These are phyloP conservation scores for Leavenworthia alabamica DNA, from an alignment of 345 rosid genomes.

Conservation along the genomic window DNA sequence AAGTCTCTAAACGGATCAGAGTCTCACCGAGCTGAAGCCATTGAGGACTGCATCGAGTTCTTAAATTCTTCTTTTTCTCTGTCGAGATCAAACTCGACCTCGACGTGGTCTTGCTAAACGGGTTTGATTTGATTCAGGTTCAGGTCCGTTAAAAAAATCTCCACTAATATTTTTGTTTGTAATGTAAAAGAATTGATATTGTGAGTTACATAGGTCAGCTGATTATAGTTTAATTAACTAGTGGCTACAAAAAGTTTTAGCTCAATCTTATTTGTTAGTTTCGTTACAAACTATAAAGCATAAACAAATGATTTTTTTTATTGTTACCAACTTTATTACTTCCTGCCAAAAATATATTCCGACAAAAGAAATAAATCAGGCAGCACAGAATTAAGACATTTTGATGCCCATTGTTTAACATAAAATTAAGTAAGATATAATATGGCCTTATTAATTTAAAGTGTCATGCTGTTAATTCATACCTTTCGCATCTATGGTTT, in stretches of 20 bases:
- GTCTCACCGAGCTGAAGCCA: conserved; percentile 78
- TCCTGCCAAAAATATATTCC: neutral
- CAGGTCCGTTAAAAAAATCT: neutral
- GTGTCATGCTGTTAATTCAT: conserved; percentile 1
- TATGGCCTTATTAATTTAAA: no score
- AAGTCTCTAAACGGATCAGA: conserved; percentile 62
- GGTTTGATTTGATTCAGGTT: conserved; percentile 2
- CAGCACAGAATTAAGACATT: neutral
- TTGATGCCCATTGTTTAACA: neutral
- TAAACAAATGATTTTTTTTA: neutral
- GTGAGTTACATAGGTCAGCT: conserved; percentile 6
- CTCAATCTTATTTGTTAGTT: neutral
- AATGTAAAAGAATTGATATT: neutral
- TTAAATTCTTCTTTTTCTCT: conserved; percentile 69
- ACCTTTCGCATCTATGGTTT: conserved; percentile 6
- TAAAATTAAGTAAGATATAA: neutral
- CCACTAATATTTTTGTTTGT: neutral
- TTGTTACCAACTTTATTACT: neutral
- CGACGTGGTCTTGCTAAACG: conserved; percentile 39
- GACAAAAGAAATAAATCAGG: neutral
- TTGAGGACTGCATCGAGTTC: conserved; percentile 89
- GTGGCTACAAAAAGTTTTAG: neutral
- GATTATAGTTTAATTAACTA: neutral
- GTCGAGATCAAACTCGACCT: conserved; percentile 64
- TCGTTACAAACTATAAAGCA: neutral